Percentiles rank a stretch among this genome's conserved stretches.
Conservation (phyloP, 2,329 filamentous ascomycete species). For the Colletotrichum sp. region DNA sequence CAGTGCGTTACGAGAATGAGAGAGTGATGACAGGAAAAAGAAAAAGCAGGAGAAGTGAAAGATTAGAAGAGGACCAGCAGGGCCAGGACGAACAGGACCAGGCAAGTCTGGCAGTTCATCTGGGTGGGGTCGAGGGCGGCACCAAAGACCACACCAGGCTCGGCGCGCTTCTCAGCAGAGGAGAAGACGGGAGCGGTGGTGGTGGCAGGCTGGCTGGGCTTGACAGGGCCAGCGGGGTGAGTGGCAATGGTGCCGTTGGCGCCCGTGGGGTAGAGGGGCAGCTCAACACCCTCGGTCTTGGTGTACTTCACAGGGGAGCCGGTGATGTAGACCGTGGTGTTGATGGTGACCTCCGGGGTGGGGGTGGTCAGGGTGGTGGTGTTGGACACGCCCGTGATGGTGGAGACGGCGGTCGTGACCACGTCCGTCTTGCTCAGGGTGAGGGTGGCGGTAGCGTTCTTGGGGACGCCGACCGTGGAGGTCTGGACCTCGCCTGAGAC, state of each 20-base stretch:
- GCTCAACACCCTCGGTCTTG: constrained; percentile 28
- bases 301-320: constrained; percentile 15
- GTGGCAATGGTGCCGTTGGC: constrained; percentile 23
- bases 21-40: background rate
- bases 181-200: constrained; percentile 32
- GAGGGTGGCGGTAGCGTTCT: constrained; percentile 36
- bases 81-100: constrained; percentile 39
- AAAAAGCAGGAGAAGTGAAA: background rate
- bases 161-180: constrained; percentile 34
- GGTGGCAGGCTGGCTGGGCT: background rate
- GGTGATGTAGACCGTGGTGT: constrained; percentile 27
- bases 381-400: constrained; percentile 12
- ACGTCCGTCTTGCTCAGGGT: constrained; percentile 22
- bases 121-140: constrained; percentile 30
- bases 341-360: background rate
- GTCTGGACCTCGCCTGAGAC: constrained; percentile 21
- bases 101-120: constrained; percentile 33
- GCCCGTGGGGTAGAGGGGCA: constrained; percentile 23
- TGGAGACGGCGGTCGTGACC: constrained; percentile 12
- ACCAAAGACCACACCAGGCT: constrained; percentile 30
- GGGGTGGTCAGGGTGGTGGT: constrained; percentile 6
- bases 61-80: constrained; percentile 35
- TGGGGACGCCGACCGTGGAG: background rate
- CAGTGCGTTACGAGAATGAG: background rate
- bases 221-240: background rate